Base-by-base conservation (phyloP, 2,329 filamentous ascomycete species). In the Claviceps lovelessii region DNA sequence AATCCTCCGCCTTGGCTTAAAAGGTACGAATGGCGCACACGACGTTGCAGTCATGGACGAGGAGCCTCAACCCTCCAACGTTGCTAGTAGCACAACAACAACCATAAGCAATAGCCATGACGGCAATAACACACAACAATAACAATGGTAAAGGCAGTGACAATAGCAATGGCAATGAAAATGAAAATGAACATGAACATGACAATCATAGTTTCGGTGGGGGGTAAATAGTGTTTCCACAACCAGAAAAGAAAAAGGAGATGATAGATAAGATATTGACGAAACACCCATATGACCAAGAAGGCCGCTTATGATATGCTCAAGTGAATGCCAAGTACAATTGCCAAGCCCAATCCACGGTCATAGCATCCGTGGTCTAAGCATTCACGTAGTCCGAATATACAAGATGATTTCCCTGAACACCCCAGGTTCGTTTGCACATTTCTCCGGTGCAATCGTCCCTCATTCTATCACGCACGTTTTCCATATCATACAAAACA, bases 401-500 rank as follows among this genome's bases (percentile, higher is more conserved):
- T 52, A 48, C 45, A 55, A 52, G 33, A 52, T 49, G 44, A 19
- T 17, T 17, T 28, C 9, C 33, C 9, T 46, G 1, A 31, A 35
- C n/a, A 44, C 44, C 33, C 23, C 45, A 31, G n/a, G 9, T 52
- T 52, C 23, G 10, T 13, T 13, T 19, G 6, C 37, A 48, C 11
- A 17, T 6, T 29, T 5, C 31, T 37, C 50, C 28, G 9, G 31
- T 11, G 19, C 23, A 42, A 35, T n/a, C 28, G n/a, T 10, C 19
- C 42, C 37, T 15, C 11, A 4, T 23, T 29, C 15, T 29, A n/a
- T 28, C n/a, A 17, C 54, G 13, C 45, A 33, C 44, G 9, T 4
- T 33, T 42, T 44, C 13, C n/a, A 29, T 52, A 55, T 55, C 54
- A 19, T 52, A 55, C 54, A 49, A 28, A 28, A 47, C 23, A 29